Percentiles rank a stretch among this genome's conserved stretches.
phyloP scores from a whole-genome alignment of 148 eudicot species.

The Spergularia marina region DNA sequence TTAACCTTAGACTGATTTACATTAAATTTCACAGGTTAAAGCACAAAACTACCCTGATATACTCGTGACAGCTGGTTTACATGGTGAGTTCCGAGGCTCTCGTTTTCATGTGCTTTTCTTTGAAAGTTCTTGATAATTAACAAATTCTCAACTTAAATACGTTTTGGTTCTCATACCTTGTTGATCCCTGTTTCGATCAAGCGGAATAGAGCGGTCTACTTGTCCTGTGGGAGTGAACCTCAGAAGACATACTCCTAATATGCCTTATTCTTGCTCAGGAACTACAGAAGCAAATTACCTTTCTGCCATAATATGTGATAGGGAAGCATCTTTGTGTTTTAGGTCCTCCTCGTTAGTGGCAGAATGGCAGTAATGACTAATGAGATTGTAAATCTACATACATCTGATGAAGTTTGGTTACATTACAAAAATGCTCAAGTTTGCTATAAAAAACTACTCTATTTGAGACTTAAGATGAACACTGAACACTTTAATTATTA shows the following conservation, averaged over 20 bases:
- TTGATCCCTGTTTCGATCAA: no score
- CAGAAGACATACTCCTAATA: no score
- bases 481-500: no score
- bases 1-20: conserved; percentile 1
- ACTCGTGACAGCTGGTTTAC: conserved; percentile 79
- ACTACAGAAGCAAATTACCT: no score
- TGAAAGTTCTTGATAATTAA: background rate
- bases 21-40: conserved; percentile 44
- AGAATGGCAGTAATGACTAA: no score
- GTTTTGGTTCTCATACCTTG: no score
- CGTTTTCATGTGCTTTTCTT: conserved; percentile 1
- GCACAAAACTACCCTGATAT: conserved; percentile 76
- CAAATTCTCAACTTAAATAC: no score
- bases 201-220: no score
- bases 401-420: background rate
- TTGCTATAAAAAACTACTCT: background rate
- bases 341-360: background rate
- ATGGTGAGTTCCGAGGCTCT: conserved; percentile 46
- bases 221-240: no score
- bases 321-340: no score
- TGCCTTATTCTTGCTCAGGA: no score
- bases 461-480: background rate
- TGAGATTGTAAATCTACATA: background rate
- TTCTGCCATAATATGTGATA: no score
- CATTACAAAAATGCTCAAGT: background rate